Percentiles rank a stretch among this genome's conserved stretches.
phyloP scores from a whole-genome alignment of 768 basidiomycete species.

The Lactifluus pinguis region DNA sequence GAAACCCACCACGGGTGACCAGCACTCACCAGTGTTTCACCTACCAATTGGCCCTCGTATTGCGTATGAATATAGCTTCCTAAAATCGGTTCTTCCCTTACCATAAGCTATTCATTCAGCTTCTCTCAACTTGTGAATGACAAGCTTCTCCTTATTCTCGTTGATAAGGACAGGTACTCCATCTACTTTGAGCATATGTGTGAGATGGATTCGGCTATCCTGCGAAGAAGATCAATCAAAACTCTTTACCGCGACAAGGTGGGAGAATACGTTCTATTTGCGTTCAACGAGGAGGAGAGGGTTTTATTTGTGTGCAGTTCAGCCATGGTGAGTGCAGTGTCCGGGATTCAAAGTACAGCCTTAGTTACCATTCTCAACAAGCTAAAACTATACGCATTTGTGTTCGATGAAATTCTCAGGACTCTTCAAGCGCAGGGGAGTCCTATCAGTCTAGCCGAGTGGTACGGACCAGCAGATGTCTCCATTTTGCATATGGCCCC shows the following conservation, averaged over 20 bases:
- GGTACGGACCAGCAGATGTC: conserved; percentile 30
- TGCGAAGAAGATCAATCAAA: background rate
- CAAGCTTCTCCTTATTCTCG: conserved; percentile 6
- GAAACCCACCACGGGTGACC: background rate
- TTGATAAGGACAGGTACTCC: background rate
- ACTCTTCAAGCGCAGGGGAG: conserved; percentile 36
- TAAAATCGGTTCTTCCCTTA: background rate
- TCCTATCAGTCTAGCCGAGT: conserved; percentile 31
- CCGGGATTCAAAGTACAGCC: background rate
- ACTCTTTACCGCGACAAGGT: conserved; percentile 37
- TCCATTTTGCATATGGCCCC: conserved; percentile 33
- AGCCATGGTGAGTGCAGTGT: conserved; percentile 29
- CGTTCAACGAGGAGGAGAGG: conserved; percentile 45
- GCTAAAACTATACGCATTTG: conserved; percentile 36
- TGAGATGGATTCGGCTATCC: background rate
- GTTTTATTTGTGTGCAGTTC: conserved; percentile 39
- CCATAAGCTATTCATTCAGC: background rate
- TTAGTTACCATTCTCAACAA: background rate
- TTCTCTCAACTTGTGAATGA: conserved; percentile 12
- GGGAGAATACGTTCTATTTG: conserved; percentile 34
- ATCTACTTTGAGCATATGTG: conserved; percentile 7
- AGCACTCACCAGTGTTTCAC: background rate
- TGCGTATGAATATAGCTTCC: background rate
- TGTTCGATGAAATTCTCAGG: conserved; percentile 37
- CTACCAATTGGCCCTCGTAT: background rate